These are phyloP conservation scores for Trichoderma aggressivum DNA, from an alignment of 2,329 filamentous ascomycete species.

Conservation along the genomic window DNA sequence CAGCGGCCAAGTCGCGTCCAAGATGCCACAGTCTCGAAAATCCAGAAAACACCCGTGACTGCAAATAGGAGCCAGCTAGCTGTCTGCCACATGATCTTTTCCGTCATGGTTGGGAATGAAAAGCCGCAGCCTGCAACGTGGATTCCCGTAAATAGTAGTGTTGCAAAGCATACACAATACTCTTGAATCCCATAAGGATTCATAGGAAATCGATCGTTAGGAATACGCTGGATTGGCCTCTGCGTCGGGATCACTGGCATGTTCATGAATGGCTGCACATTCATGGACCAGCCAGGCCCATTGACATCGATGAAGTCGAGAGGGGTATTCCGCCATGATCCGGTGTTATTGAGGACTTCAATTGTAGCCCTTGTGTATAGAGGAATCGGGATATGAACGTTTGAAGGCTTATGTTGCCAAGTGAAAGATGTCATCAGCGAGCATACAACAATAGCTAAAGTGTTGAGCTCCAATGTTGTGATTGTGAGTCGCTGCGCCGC, in stretches of 20 bases:
- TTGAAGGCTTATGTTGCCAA: neutral
- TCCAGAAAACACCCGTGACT: neutral
- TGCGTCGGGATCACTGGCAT: neutral
- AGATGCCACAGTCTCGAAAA: neutral
- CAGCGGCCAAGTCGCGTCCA: neutral
- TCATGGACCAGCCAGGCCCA: neutral
- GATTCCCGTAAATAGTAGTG: neutral
- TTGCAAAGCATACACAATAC: neutral
- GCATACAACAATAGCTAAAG: neutral
- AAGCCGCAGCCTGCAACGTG: neutral
- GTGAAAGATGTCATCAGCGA: neutral
- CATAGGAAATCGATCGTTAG: neutral
- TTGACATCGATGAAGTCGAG: neutral
- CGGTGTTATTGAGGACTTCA: neutral
- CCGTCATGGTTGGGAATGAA: neutral
- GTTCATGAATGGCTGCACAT: neutral
- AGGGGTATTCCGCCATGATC: neutral
- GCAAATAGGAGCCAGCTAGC: neutral
- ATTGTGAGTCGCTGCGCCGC: neutral
- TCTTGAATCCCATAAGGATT: neutral
- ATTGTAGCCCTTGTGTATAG: neutral
- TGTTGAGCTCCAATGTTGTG: neutral
- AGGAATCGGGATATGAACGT: neutral
- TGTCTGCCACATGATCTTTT: neutral
- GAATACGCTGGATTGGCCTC: neutral